Percentiles rank a stretch among this genome's conserved stretches.
phyloP scores from a whole-genome alignment of 768 basidiomycete genomes.

The Xerocomellus dryophilus region DNA sequence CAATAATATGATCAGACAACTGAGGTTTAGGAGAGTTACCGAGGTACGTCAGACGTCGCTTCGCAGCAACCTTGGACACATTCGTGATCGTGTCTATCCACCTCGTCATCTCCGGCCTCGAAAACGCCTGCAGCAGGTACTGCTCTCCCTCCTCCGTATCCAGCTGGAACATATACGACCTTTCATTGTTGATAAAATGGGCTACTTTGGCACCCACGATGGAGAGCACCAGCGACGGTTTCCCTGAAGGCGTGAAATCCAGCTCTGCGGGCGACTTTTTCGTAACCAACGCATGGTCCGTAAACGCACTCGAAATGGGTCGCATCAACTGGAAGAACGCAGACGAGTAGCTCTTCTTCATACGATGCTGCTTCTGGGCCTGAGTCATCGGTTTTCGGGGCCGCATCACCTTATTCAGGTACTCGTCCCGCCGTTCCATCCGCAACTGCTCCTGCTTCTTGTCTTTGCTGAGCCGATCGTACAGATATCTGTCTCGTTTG shows the following conservation, averaged over 20 bases:
- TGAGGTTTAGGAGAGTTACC: constrained; percentile 73
- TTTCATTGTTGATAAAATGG: constrained; percentile 73
- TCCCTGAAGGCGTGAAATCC: constrained; percentile 69
- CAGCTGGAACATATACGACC: constrained; percentile 79
- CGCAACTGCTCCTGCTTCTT: constrained; percentile 72
- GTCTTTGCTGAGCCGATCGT: constrained; percentile 69
- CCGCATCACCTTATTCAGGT: constrained; percentile 71
- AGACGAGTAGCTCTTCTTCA: constrained; percentile 83
- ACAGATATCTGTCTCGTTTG: constrained; percentile 69
- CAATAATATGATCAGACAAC: constrained; percentile 69
- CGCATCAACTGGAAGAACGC: constrained; percentile 84
- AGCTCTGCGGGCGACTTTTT: constrained; percentile 70
- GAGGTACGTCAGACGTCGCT: constrained; percentile 77
- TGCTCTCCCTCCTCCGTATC: constrained; percentile 86
- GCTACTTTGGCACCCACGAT: constrained; percentile 69
- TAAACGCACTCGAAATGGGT: constrained; percentile 85
- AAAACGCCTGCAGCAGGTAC: constrained; percentile 72
- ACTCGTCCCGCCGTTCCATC: constrained; percentile 70
- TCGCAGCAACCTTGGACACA: constrained; percentile 69
- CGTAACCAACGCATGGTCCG: constrained; percentile 47
- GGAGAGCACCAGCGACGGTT: constrained; percentile 72
- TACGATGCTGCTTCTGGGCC: constrained; percentile 73
- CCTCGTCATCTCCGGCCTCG: constrained; percentile 64
- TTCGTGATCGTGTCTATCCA: constrained; percentile 77
- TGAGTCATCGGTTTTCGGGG: constrained; percentile 47